Conservation (phyloP, 2,329 filamentous ascomycete genomes). For the Sphaerulina populicola region DNA sequence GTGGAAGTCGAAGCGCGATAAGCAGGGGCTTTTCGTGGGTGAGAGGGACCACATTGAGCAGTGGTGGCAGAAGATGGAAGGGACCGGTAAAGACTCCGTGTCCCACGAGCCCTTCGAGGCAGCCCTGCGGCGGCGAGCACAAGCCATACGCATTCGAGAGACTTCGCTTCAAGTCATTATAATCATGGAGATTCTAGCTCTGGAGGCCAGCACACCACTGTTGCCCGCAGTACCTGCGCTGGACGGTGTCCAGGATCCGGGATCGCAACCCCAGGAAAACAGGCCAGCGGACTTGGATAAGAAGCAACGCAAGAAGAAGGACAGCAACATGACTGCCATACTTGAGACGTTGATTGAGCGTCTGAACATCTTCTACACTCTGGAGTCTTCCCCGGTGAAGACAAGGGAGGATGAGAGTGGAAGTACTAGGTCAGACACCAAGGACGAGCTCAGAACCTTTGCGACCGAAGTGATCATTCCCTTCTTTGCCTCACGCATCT, state of each 20-base stretch:
- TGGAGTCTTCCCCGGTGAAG: slow-evolving; percentile 52
- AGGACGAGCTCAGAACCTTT: slow-evolving; percentile 64
- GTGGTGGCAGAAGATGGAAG: slow-evolving; percentile 61
- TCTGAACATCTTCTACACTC: slow-evolving; percentile 76
- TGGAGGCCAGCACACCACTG: slow-evolving; percentile 46
- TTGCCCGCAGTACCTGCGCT: slow-evolving; percentile 12
- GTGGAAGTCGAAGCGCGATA: slow-evolving; percentile 55
- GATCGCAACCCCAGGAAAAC: slow-evolving; percentile 2
- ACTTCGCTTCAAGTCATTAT: slow-evolving; percentile 74
- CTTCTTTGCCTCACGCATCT: slow-evolving; percentile 71
- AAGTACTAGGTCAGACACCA: slow-evolving; percentile 26
- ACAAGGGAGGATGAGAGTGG: slow-evolving; percentile 15
- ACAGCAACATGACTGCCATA: slow-evolving; percentile 56
- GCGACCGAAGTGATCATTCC: slow-evolving; percentile 73
- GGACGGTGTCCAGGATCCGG: slow-evolving; percentile 27
- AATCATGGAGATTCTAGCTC: slow-evolving; percentile 64
- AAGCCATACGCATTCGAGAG: slow-evolving; percentile 62
- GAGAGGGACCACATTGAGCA: slow-evolving; percentile 57
- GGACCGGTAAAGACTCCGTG: slow-evolving; percentile 29
- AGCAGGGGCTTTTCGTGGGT: slow-evolving; percentile 57
- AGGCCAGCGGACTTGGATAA: slow-evolving; percentile 10
- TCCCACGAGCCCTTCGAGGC: slow-evolving; percentile 38
- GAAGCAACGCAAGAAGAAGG: slow-evolving; percentile 49
- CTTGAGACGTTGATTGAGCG: slow-evolving; percentile 69
- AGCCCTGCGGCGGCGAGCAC: slow-evolving; percentile 54